Conservation (phyloP, 2,329 filamentous ascomycete species). For the Beauveria australis region DNA sequence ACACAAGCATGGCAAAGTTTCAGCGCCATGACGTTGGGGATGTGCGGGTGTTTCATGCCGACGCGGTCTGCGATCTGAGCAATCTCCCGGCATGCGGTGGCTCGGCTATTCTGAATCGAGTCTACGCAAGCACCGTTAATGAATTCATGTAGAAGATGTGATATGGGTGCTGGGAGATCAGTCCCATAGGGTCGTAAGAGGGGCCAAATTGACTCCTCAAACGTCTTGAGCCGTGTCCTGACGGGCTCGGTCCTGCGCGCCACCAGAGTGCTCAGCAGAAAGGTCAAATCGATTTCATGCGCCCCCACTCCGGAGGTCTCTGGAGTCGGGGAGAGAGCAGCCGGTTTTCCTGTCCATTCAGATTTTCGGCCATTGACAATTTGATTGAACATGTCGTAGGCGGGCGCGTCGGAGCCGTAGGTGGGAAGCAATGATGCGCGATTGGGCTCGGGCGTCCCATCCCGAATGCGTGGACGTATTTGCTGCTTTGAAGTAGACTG, state of each 20-base stretch:
- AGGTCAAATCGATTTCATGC: slow-evolving; percentile 19
- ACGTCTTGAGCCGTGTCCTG: slow-evolving; percentile 17
- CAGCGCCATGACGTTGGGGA: slow-evolving; percentile 24
- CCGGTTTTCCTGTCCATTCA: background rate
- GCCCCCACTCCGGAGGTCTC: background rate
- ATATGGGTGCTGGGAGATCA: background rate
- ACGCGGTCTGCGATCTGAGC: slow-evolving; percentile 12
- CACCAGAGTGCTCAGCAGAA: slow-evolving; percentile 21
- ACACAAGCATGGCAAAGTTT: slow-evolving; percentile 22
- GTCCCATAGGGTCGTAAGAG: slow-evolving; percentile 16
- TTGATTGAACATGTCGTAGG: slow-evolving; percentile 10
- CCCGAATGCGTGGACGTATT: background rate
- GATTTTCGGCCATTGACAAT: slow-evolving; percentile 3
- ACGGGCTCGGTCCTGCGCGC: slow-evolving; percentile 10
- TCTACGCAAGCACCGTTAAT: slow-evolving; percentile 15
- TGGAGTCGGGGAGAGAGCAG: background rate
- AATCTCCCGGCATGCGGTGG: slow-evolving; percentile 17
- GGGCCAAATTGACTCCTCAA: slow-evolving; percentile 24
- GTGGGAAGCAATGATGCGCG: background rate
- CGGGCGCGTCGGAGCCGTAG: background rate
- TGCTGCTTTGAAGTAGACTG: background rate
- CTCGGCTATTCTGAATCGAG: slow-evolving; percentile 14
- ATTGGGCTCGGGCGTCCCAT: background rate
- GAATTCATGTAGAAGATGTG: slow-evolving; percentile 14
- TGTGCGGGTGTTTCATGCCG: slow-evolving; percentile 2